These are phyloP conservation scores for Moelleriella libera DNA, from an alignment of 2,329 filamentous ascomycete genomes.

Conservation along the genomic window DNA sequence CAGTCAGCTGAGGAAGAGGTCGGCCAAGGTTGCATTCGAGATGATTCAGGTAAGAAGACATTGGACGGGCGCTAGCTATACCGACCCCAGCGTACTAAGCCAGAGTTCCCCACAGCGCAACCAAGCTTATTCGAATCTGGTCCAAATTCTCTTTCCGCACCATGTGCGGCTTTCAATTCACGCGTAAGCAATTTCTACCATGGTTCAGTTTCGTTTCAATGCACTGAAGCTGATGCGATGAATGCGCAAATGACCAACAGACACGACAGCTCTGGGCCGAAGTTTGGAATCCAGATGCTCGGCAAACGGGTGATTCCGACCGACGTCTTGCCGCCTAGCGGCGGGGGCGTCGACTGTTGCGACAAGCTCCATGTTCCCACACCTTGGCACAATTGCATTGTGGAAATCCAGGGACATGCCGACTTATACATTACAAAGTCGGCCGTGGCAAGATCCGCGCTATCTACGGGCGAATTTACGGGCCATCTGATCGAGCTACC, in stretches of 20 bases:
- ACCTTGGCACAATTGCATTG: conserved; percentile 27
- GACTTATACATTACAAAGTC: conserved; percentile 10
- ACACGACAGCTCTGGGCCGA: conserved; percentile 24
- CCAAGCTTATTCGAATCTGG: conserved; percentile 31
- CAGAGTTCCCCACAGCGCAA: conserved; percentile 16
- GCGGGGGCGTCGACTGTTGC: conserved; percentile 6
- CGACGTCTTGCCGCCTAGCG: conserved; percentile 14
- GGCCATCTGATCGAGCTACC: background rate
- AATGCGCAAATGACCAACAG: conserved; percentile 1
- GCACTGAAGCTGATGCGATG: background rate
- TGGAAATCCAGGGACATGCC: conserved; percentile 10
- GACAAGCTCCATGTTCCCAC: conserved; percentile 21
- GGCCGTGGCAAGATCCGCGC: conserved; percentile 6
- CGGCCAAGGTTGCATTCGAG: conserved; percentile 16
- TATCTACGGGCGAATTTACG: conserved; percentile 1
- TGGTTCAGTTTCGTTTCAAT: background rate
- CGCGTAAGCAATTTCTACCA: conserved; percentile 14
- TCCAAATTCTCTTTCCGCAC: conserved; percentile 29
- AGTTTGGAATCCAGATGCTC: conserved; percentile 25
- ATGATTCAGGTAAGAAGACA: conserved; percentile 14
- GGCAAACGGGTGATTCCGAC: conserved; percentile 17
- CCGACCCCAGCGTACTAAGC: too few species aligned
- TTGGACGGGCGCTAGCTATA: background rate
- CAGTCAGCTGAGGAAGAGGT: conserved; percentile 15
- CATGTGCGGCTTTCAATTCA: conserved; percentile 33